Evolutionary conservation across 768 basidiomycete genomes (phyloP), one percentile per base, ranked within the genome.

Genomic region (Lactarius psammicola): DNA sequence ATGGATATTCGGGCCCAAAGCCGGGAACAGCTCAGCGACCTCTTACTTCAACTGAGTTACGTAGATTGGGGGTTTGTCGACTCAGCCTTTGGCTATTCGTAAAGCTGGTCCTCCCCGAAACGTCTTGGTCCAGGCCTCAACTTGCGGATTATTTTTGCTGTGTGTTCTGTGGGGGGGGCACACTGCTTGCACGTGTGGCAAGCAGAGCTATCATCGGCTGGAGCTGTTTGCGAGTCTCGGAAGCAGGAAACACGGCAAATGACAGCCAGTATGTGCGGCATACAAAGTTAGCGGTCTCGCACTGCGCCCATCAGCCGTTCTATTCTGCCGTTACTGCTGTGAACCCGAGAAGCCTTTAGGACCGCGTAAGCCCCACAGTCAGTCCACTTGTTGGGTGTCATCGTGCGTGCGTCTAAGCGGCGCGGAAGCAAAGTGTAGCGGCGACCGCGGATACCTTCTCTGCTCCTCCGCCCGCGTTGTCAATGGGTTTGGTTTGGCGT

Each of bases 361-460:
- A 26, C 56, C 63, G 46, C 63, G 51, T 31, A 53, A 64, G 6
- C 33, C 26, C 63, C 17, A 1, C n/a, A 49, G 26, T 64, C 30
- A 36, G 63, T 9, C 46, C 20, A 44, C 34, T 17, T 40, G 1
- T 40, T 17, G n/a, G 6, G 31, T 59, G 57, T 56, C 26, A 63
- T 36, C 26, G 4, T 40, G 46, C 13, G 34, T 38, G 26, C 23
- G 46, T 49, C 46, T 15, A 49, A 23, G 49, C 49, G 23, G 49
- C 11, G n/a, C 46, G 23, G 46, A 49, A 49, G 46, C n/a, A 38
- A 9, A 28, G 23, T 63, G 11, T 11, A 31, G 44, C 13, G 55
- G 33, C 26, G 62, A 36, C 36, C 33, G 62, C 34, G 44, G 40
- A 34, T 33, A 62, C 31, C 17, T 56, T 38, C n/a, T 23, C 23